Evolutionary conservation across 2,329 filamentous ascomycete species (phyloP), one percentile per base, ranked within the genome.

Genomic region (Cladosporium cucumerinum): DNA sequence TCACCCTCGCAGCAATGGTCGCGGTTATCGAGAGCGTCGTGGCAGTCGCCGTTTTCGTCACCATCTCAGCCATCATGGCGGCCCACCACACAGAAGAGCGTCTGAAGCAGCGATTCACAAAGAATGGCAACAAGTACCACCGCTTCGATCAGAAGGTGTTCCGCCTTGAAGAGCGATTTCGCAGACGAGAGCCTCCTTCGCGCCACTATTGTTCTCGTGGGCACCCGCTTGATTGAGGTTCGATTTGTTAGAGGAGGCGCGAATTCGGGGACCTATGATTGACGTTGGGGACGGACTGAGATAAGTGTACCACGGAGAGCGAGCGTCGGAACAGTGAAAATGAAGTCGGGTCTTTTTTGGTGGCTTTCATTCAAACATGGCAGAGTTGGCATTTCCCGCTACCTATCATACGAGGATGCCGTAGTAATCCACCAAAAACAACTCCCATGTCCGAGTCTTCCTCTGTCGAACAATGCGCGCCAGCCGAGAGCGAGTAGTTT

Each of bases 401-500:
- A 62, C 60, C 36, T 62, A 62, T 62, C 23, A 55, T 30, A 55
- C 60, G 60, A 55, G 60, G 16, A 55, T 25, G 60, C 49, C 60
- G 49, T 55, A 52, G 60, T 62, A 55, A 46, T 62, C 60, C 60
- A 62, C 60, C 60, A 62, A 62, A 62, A 62, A 62, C 49, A 62
- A 34, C 55, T 58, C 55, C 36, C 34, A 39, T 46, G 54, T 55
- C 26, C 46, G 52, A 34, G 51, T 52, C 63, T 21, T 60, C 49
- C 18, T 55, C 57, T 39, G 48, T 55, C 57, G 48, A 61, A 34
- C 63, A 51, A 46, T 48, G 51, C 49, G 46, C 63, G 34, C 55
- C 60, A 74, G 74, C 71, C 73, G 75, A 70, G 74, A 74, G 71
- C 78, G 75, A 84, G 80, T 78, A 81, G 82, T 85, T 82, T 90